Evolutionary conservation across 1,284 basidiomycete species (phyloP).

Genomic region (Trametes hirsuta): DNA sequence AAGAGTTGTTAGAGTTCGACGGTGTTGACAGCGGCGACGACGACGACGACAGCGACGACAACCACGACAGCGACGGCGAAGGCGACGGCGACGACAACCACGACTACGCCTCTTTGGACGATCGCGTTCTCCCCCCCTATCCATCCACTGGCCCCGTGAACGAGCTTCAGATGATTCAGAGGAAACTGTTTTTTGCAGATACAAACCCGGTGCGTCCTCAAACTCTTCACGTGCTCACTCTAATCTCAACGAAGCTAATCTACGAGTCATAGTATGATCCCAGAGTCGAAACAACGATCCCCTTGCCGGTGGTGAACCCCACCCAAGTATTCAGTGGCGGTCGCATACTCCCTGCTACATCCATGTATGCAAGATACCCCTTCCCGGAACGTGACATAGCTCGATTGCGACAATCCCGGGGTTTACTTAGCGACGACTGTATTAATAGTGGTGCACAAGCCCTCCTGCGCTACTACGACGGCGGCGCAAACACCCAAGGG

Average conservation of each 20-base stretch:
- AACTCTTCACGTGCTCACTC: too few relatives aligned
- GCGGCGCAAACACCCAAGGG: background rate
- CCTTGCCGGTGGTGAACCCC: too few relatives aligned
- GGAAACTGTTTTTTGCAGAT: too few relatives aligned
- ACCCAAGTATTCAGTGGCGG: too few relatives aligned
- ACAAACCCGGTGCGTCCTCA: too few relatives aligned
- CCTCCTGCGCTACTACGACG: background rate
- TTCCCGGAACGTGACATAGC: background rate
- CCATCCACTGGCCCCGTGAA: background rate
- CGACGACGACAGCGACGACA: background rate
- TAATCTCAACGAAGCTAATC: too few relatives aligned
- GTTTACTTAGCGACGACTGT: conserved; percentile 10
- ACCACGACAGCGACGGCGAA: too few relatives aligned
- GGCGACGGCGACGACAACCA: too few relatives aligned
- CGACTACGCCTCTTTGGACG: too few relatives aligned
- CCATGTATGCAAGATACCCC: too few relatives aligned
- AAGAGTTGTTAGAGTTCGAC: background rate
- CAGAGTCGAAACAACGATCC: background rate
- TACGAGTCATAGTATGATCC: background rate
- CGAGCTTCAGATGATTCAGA: too few relatives aligned
- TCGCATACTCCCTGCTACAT: background rate
- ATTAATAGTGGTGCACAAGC: conserved; percentile 5
- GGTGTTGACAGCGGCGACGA: background rate
- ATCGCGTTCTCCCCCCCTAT: background rate
- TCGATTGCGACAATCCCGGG: background rate